phyloP scores from a whole-genome alignment of 2,329 filamentous ascomycete genomes.

The Fusarium hostae region DNA sequence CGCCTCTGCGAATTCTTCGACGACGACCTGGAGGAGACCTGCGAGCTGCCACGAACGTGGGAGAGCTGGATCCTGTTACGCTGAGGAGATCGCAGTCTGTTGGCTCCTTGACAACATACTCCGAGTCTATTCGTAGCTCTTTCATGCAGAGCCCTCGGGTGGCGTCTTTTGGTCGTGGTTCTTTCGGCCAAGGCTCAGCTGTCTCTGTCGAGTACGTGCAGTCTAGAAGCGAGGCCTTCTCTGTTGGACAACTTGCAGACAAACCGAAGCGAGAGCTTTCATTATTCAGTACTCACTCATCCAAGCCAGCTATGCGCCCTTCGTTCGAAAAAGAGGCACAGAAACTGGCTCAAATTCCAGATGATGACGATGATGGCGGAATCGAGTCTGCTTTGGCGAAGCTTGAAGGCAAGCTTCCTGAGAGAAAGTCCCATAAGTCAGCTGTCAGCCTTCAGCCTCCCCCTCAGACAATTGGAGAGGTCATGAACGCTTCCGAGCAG shows the following conservation, averaged over 20 bases:
- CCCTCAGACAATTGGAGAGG: constrained; percentile 31
- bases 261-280: constrained; percentile 61
- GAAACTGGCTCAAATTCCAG: constrained; percentile 86
- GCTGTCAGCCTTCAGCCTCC: constrained; percentile 49
- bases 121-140: constrained; percentile 69
- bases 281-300: constrained; percentile 70
- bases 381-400: constrained; percentile 94
- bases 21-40: constrained; percentile 81
- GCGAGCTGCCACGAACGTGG: constrained; percentile 72
- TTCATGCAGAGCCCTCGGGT: constrained; percentile 58
- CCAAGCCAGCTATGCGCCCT: constrained; percentile 70
- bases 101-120: constrained; percentile 69
- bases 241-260: constrained; percentile 68
- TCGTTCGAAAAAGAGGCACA: constrained; percentile 92
- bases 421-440: constrained; percentile 60
- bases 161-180: constrained; percentile 43
- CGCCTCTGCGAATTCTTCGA: constrained; percentile 72
- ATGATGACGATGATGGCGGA: constrained; percentile 83
- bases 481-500: constrained; percentile 40
- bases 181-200: constrained; percentile 30
- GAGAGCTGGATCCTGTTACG: constrained; percentile 64
- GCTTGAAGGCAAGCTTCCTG: constrained; percentile 82
- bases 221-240: constrained; percentile 61
- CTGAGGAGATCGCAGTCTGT: constrained; percentile 67
- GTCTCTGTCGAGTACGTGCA: constrained; percentile 37